These are phyloP conservation scores for Trichosporon sp. DNA, from an alignment of 1,284 basidiomycete species.

Conservation along the genomic window DNA sequence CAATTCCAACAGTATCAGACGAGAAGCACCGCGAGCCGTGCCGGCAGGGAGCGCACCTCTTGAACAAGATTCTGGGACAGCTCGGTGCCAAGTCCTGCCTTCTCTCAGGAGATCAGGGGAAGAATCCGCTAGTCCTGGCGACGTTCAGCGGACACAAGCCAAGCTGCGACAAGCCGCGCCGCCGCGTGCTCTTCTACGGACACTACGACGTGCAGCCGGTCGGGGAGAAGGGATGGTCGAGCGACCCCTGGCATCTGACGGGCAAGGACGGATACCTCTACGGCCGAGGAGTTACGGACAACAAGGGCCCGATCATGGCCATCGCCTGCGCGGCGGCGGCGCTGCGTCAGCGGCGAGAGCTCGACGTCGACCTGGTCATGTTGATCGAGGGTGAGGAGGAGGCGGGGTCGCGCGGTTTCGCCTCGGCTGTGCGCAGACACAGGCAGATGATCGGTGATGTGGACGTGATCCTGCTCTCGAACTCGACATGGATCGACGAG, in stretches of 20 bases:
- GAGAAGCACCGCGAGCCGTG: conserved; percentile 73
- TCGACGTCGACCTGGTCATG: conserved; percentile 86
- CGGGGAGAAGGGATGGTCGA: conserved; percentile 72
- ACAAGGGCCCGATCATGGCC: conserved; percentile 92
- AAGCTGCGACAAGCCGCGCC: conserved; percentile 46
- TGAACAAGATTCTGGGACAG: conserved; percentile 81
- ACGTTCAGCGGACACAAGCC: conserved; percentile 68
- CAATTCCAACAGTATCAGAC: conserved; percentile 82
- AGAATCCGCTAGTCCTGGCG: conserved; percentile 81
- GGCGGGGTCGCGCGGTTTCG: conserved; percentile 82
- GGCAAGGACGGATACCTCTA: conserved; percentile 89
- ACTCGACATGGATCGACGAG: conserved; percentile 96
- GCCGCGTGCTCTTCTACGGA: conserved; percentile 80
- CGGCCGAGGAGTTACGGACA: conserved; percentile 85
- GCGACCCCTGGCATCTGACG: conserved; percentile 78
- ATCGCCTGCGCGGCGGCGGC: conserved; percentile 85
- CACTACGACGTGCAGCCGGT: conserved; percentile 93
- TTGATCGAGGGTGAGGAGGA: conserved; percentile 97
- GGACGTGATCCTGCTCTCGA: conserved; percentile 80
- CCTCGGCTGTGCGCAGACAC: conserved; percentile 70
- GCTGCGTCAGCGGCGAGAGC: conserved; percentile 69
- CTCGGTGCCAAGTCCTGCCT: conserved; percentile 77
- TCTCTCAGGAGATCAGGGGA: conserved; percentile 60
- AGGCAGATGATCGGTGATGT: conserved; percentile 80
- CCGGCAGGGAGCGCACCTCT: conserved; percentile 84